phyloP scores from a whole-genome alignment of 768 basidiomycete species.

The Phylloporus sp. region DNA sequence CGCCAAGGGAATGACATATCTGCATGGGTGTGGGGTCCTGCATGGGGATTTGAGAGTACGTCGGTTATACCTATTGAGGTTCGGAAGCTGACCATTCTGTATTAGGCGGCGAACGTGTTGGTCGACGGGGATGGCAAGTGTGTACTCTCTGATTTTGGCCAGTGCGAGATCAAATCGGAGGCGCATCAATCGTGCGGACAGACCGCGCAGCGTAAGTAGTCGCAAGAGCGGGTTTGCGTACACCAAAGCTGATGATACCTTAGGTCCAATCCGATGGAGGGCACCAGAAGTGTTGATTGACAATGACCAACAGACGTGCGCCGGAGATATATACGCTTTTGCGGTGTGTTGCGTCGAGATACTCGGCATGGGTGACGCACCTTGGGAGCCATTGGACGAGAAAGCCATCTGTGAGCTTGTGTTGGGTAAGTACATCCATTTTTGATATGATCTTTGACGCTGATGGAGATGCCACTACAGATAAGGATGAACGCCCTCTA shows the following conservation, averaged over 20 bases:
- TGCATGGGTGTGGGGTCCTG: slow-evolving; percentile 63
- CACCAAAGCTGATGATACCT: slow-evolving; percentile 13
- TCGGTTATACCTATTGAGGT: not conserved
- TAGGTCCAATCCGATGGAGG: slow-evolving; percentile 68
- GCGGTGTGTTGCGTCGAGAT: slow-evolving; percentile 65
- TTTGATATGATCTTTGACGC: slow-evolving; percentile 8
- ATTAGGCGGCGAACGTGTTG: slow-evolving; percentile 71
- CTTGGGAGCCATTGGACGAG: slow-evolving; percentile 53
- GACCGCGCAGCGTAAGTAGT: slow-evolving; percentile 39
- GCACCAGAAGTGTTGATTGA: slow-evolving; percentile 64
- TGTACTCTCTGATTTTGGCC: slow-evolving; percentile 80
- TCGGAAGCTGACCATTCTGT: not conserved
- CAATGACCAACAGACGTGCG: slow-evolving; percentile 42
- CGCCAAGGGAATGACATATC: slow-evolving; percentile 76
- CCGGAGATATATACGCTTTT: slow-evolving; percentile 68
- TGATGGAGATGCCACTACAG: slow-evolving; percentile 31
- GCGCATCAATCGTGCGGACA: slow-evolving; percentile 57
- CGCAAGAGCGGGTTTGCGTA: not conserved
- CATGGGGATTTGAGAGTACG: slow-evolving; percentile 81
- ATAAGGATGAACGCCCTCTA: slow-evolving; percentile 47
- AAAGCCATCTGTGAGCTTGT: slow-evolving; percentile 49
- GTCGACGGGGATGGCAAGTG: slow-evolving; percentile 65
- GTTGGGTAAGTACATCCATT: slow-evolving; percentile 35
- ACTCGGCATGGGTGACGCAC: slow-evolving; percentile 56
- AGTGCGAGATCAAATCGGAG: slow-evolving; percentile 76